These are phyloP conservation scores for Posidonia oceanica DNA, from an alignment of 116 monocot species.

Conservation along the genomic window DNA sequence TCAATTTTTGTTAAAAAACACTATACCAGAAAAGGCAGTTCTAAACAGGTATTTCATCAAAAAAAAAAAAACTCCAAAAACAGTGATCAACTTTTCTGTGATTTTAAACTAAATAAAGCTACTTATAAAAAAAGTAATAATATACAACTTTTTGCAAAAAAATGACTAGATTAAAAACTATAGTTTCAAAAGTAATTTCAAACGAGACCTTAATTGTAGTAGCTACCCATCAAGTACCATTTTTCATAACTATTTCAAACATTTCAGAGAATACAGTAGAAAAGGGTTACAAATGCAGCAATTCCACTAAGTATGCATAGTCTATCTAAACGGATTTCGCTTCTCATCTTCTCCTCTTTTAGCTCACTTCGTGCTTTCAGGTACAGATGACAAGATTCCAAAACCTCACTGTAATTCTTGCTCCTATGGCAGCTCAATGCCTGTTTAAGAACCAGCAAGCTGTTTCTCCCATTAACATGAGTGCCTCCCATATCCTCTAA, in stretches of 20 bases:
- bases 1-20: too few relatives aligned
- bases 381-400: slow-evolving; percentile 34
- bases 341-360: slow-evolving; percentile 39
- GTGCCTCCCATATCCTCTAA: slow-evolving; percentile 39
- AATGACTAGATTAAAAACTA: too few relatives aligned
- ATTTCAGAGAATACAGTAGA: slow-evolving; percentile 27
- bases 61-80: too few relatives aligned
- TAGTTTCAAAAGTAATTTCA: too few relatives aligned
- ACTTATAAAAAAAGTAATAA: too few relatives aligned
- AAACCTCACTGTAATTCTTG: slow-evolving; percentile 30
- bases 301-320: slow-evolving; percentile 27
- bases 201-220: too few relatives aligned
- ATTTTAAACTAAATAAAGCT: too few relatives aligned
- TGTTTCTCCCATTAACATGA: slow-evolving; percentile 42
- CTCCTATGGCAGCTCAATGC: slow-evolving; percentile 33
- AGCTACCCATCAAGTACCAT: too few relatives aligned
- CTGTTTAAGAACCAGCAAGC: slow-evolving; percentile 33
- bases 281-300: slow-evolving; percentile 16
- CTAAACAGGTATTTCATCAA: too few relatives aligned
- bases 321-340: slow-evolving; percentile 32
- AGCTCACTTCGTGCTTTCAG: slow-evolving; percentile 29
- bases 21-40: too few relatives aligned
- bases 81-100: too few relatives aligned
- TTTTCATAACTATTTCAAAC: neutral
- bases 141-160: too few relatives aligned